Base-by-base conservation (phyloP, 768 basidiomycete species). In the Chlorophyllum brunneum region DNA sequence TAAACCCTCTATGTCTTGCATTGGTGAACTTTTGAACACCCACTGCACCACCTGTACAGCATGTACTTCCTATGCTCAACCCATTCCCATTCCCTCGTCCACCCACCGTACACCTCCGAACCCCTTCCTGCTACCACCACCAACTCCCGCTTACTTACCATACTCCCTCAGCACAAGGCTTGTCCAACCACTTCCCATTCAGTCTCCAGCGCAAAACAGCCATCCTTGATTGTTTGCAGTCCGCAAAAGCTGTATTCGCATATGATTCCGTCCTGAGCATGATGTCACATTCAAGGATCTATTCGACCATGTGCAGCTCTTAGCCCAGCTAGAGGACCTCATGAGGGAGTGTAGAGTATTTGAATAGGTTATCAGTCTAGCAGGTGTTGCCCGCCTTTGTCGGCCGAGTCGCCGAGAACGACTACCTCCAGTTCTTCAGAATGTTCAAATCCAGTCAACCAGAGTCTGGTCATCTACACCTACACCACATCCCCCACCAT, bases 141-240 rank as follows among this genome's bases (percentile, higher is more conserved):
- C 54, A 64, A 55, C 23, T 23, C 60, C 3, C n/a, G n/a, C n/a
- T n/a, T n/a, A n/a, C n/a, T n/a, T n/a, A n/a, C n/a, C n/a, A n/a
- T n/a, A n/a, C n/a, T n/a, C 55, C 51, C 68, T 55, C 51, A 29
- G 58, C 63, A 36, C 57, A 23, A 23, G 22, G n/a, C 55, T 62
- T 9, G 54, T 73, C 8, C 69, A 33, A 70, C 72, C 44, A 59
- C 58, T 61, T 13, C 58, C 70, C 0, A 59, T 80, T 4, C 68
- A 72, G 77, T 23, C 59, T 77, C 29, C 88, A 91, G 60, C 81
- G 89, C 55, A 90, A 92, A 63, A 88, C 89, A 0, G 66, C 70
- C 50, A 76, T 86, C 15, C 78, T 93, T 16, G 91, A 93, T 70
- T 75, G 77, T 52, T 92, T 88, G 87, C 86, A 67, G 85, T 88